Evolutionary conservation across 805 yeast species (phyloP).

Genomic region (Lipomyces japonicus): DNA sequence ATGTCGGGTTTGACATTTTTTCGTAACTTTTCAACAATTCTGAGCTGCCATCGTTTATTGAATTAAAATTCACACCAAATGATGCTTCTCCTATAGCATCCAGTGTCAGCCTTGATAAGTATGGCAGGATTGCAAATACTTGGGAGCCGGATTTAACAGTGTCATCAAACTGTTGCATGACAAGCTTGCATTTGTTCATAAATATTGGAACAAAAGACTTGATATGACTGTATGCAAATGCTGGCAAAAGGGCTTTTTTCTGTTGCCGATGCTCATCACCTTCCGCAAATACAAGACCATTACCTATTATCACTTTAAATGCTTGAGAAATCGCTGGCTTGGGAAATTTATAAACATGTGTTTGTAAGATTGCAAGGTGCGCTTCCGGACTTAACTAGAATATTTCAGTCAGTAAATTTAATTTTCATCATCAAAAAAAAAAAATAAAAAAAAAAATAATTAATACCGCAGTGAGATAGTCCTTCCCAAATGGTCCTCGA

Average conservation of each 20-base stretch:
- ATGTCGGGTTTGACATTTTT: not conserved
- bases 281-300: slow-evolving; percentile 21
- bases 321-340: slow-evolving; percentile 13
- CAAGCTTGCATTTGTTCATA: slow-evolving; percentile 1
- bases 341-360: slow-evolving; percentile 8
- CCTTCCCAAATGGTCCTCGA: slow-evolving; percentile 6
- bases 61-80: slow-evolving; percentile 15
- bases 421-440: not conserved
- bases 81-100: slow-evolving; percentile 19
- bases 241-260: slow-evolving; percentile 17
- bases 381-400: slow-evolving; percentile 15
- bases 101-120: slow-evolving; percentile 18
- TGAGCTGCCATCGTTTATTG: slow-evolving; percentile 12
- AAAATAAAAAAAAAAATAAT: not conserved
- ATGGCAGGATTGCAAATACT: slow-evolving; percentile 3
- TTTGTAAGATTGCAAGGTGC: slow-evolving; percentile 5
- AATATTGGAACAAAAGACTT: slow-evolving; percentile 19
- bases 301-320: slow-evolving; percentile 12
- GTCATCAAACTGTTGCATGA: slow-evolving; percentile 4
- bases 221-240: slow-evolving; percentile 14
- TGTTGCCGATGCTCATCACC: slow-evolving; percentile 18
- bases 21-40: slow-evolving; percentile 16
- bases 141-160: slow-evolving; percentile 2
- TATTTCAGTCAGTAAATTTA: not conserved
- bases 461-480: slow-evolving; percentile 8